These are phyloP conservation scores for Paecilomyces formosus DNA, from an alignment of 2,329 filamentous ascomycete species.

Conservation along the genomic window DNA sequence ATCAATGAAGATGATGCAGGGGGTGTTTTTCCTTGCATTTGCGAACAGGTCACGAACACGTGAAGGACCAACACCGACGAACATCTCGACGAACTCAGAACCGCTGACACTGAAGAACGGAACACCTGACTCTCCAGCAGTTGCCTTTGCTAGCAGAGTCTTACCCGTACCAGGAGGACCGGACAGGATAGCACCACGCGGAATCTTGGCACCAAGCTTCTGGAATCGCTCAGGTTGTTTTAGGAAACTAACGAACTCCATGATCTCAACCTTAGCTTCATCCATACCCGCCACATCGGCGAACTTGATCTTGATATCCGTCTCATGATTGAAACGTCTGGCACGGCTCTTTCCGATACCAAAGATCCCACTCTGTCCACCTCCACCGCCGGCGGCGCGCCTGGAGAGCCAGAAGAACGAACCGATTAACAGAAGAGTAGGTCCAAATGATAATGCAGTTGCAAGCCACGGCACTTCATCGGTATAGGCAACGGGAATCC, in stretches of 20 bases:
- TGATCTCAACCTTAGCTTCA: conserved; percentile 95
- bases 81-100: conserved; percentile 99
- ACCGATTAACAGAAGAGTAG: conserved; percentile 78
- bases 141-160: conserved; percentile 93
- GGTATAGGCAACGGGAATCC: conserved; percentile 86
- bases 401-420: conserved; percentile 72
- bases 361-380: conserved; percentile 71
- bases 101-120: conserved; percentile 98
- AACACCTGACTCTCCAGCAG: conserved; percentile 90
- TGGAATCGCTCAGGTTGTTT: conserved; percentile 90
- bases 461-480: conserved; percentile 66
- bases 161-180: conserved; percentile 99
- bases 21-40: conserved; percentile 89
- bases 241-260: conserved; percentile 98
- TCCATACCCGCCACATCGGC: conserved; percentile 95
- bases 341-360: conserved; percentile 93
- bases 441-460: conserved; percentile 72
- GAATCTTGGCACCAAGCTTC: conserved; percentile 93
- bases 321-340: conserved; percentile 96
- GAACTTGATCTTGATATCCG: conserved; percentile 94
- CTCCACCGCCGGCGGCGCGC: conserved; percentile 62
- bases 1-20: conserved; percentile 99
- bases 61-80: conserved; percentile 95
- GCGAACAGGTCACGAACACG: conserved; percentile 91
- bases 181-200: conserved; percentile 89